Percentiles rank a stretch among this genome's conserved stretches.
phyloP scores from a whole-genome alignment of 164 flowering plant species.

The Sextonia rubra region DNA sequence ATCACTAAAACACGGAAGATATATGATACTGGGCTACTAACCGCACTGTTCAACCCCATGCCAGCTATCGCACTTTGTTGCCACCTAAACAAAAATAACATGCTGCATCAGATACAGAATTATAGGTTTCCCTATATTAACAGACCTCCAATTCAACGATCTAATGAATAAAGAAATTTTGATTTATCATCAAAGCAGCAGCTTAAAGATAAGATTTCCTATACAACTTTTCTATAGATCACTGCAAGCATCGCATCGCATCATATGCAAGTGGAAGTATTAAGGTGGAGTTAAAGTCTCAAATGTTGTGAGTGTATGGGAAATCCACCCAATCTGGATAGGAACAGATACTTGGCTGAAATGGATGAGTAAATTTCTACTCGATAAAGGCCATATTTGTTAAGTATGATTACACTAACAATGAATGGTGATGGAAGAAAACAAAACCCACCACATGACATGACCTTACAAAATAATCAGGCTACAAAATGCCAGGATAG shows the following conservation, averaged over 20 bases:
- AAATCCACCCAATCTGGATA: background rate
- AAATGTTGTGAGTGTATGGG: too few relatives aligned
- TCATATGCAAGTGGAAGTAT: too few relatives aligned
- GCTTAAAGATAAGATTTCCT: background rate
- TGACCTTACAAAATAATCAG: too few relatives aligned
- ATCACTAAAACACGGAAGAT: background rate
- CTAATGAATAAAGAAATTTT: background rate
- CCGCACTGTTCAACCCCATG: background rate
- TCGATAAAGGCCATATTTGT: too few relatives aligned
- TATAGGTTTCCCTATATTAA: too few relatives aligned
- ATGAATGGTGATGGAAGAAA: too few relatives aligned
- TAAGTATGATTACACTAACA: too few relatives aligned
- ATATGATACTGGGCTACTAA: background rate
- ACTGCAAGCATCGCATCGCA: background rate
- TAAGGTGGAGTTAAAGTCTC: too few relatives aligned
- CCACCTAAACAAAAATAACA: conserved; percentile 3
- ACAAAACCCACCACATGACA: too few relatives aligned
- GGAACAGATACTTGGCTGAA: too few relatives aligned
- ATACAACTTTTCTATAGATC: background rate
- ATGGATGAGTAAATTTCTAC: too few relatives aligned
- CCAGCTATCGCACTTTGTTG: background rate
- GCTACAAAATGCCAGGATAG: too few relatives aligned
- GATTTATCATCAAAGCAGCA: background rate
- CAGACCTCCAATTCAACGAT: background rate
- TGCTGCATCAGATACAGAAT: background rate